Evolutionary conservation across 176 grass and related monocot genomes (phyloP), one percentile per base, ranked within the genome.

Genomic region (Musa schizocarpa): DNA sequence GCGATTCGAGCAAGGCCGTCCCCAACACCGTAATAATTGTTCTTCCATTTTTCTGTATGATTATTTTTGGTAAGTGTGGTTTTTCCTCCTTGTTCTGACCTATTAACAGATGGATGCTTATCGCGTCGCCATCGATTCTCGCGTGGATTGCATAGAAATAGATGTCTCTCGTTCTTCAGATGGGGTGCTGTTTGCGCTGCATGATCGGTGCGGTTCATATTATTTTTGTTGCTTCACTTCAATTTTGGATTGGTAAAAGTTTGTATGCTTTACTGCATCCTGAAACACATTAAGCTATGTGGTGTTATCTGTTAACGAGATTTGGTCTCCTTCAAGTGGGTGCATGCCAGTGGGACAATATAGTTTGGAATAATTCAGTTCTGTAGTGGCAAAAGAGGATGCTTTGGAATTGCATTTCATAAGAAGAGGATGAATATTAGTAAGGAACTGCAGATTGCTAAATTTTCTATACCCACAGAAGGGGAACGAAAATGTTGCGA

Each of bases 81-180:
- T n/a, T 65, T 69, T 68, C 49, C 0, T 82, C 22, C 12, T 73
- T 65, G 52, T 56, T 9, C 11, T 65, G 57, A 52, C 48, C 43
- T 70, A 50, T 48, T 50, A 22, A 50, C n/a, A 98, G 90, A 87
- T 98, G 86, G 84, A 89, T 20, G 90, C 94, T 53, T 98, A 88
- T 65, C 74, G 63, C 68, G 76, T 89, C 81, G 90, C 90, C 50
- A 76, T 98, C 20, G 77, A 86, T 16, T 75, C 84, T 8, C 88
- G 21, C 34, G 90, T 98, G 2, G 94, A 98, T 80, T 93, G 94
- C n/a, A 54, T 98, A 54, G 94, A 98, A 77, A 78, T 93, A 57
- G 94, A 98, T 55, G 72, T 98, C 24, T 98, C 94, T 16, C 87
- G 88, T 73, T 88, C 88, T 64, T 87, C 76, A 1, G 94, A 98